Evolutionary conservation across 164 flowering plant genomes (phyloP), one percentile per base, ranked within the genome.

Genomic region (Sextonia rubra): DNA sequence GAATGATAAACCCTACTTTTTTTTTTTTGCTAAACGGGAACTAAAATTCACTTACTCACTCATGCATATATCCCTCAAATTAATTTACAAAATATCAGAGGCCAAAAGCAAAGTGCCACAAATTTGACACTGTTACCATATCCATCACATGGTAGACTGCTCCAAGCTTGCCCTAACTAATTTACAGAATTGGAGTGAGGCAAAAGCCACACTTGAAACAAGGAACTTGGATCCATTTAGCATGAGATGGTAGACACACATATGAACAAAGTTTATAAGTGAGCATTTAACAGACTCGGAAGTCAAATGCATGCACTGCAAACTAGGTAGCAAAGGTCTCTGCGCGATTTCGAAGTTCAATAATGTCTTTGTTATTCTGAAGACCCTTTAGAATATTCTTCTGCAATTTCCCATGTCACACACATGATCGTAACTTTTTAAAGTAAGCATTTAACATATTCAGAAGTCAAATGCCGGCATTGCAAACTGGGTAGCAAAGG

Each of bases 311-410:
- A 12, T 17, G 58, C 58, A 17, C 14, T 52, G 58, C 58, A 17
- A 52, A 52, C 58, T 52, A 4, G 96, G 96, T 92, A 92, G 92
- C 89, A 83, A 95, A 95, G 64, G 70, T 55, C 78, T 93, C 99
- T 3, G 90, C 94, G 9, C 84, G 83, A 72, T 75, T 80, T 22
- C 91, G 74, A 17, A 93, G 89, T 60, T 95, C 94, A 65, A 81
- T 64, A 25, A 93, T 76, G 49, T 93, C 98, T 74, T 81, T 89
- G 74, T 83, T 89, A 82, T 73, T 85, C 61, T 87, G 87, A 4
- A 93, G 88, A 72, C 89, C 12, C 88, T 80, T 87, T n/a, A 85
- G 71, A 56, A 90, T 84, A 68, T 86, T 90, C 76, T 86, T 88
- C 75, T 75, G 89, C 68, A 69, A 47, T 76, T 86, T 90, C 62